Conservation (phyloP, 2,329 filamentous ascomycete species). For the Xylariaceae sp. region DNA sequence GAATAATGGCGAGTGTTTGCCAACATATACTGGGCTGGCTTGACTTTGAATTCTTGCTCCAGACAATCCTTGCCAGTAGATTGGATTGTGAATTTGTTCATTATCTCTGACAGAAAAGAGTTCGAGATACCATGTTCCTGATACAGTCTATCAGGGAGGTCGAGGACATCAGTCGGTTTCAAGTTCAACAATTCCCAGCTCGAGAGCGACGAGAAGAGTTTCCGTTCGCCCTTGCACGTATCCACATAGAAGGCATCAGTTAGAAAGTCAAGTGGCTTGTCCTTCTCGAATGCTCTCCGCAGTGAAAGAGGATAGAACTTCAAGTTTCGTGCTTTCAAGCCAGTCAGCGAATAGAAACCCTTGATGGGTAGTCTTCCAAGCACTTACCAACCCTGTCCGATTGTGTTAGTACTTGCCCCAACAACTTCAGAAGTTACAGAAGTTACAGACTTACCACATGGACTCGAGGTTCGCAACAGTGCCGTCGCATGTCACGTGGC, state of each 20-base stretch:
- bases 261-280: slow-evolving; percentile 30
- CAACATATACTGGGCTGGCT: slow-evolving; percentile 37
- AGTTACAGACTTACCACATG: slow-evolving; percentile 36
- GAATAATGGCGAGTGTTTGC: slow-evolving; percentile 46
- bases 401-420: slow-evolving; percentile 2
- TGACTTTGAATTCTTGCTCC: slow-evolving; percentile 32
- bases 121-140: slow-evolving; percentile 40
- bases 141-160: slow-evolving; percentile 38
- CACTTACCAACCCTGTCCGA: slow-evolving; percentile 15
- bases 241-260: slow-evolving; percentile 29
- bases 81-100: slow-evolving; percentile 38
- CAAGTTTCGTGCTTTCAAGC: slow-evolving; percentile 40
- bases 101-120: slow-evolving; percentile 31
- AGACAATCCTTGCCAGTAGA: slow-evolving; percentile 38
- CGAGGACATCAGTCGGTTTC: slow-evolving; percentile 36
- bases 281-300: slow-evolving; percentile 27
- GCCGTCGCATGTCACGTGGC: slow-evolving; percentile 45
- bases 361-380: background rate
- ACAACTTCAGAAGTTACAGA: background rate
- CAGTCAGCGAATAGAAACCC: slow-evolving; percentile 11
- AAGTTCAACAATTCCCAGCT: slow-evolving; percentile 47
- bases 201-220: slow-evolving; percentile 36
- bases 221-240: slow-evolving; percentile 30
- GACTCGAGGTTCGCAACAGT: slow-evolving; percentile 48
- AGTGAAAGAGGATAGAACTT: slow-evolving; percentile 47